phyloP scores from a whole-genome alignment of 2,329 filamentous ascomycete genomes.

The Penicillium sp. region DNA sequence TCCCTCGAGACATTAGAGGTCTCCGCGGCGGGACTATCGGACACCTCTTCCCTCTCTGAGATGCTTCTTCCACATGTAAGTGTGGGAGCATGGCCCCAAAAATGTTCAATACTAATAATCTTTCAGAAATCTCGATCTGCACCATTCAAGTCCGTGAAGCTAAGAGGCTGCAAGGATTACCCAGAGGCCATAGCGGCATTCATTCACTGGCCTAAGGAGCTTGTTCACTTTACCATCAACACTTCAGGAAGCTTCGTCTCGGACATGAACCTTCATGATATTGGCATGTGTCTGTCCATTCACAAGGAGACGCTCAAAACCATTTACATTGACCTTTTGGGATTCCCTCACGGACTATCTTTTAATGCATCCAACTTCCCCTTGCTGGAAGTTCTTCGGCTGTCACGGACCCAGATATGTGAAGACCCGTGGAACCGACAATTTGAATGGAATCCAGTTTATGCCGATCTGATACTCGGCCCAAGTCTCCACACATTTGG shows the following conservation, averaged over 20 bases:
- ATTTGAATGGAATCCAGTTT: constrained; percentile 7
- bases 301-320: constrained; percentile 5
- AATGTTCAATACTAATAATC: background rate
- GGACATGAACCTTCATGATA: constrained; percentile 2
- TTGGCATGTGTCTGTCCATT: background rate
- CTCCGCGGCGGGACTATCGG: background rate
- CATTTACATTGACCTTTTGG: constrained; percentile 6
- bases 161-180: constrained; percentile 5
- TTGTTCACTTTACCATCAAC: constrained; percentile 8
- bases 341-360: background rate
- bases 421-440: background rate
- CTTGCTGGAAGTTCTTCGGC: background rate
- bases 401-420: constrained; percentile 8
- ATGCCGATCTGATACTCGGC: constrained; percentile 2
- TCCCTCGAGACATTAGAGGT: background rate
- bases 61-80: constrained; percentile 3
- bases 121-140: constrained; percentile 1
- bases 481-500: constrained; percentile 6
- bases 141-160: constrained; percentile 5
- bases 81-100: background rate
- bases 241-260: constrained; percentile 3
- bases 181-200: constrained; percentile 6
- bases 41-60: background rate
- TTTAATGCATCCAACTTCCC: constrained; percentile 8
- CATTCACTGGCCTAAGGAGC: constrained; percentile 4